Conservation (phyloP, 129 eudicot species). For the Pseudognaphalium luteoalbum region DNA sequence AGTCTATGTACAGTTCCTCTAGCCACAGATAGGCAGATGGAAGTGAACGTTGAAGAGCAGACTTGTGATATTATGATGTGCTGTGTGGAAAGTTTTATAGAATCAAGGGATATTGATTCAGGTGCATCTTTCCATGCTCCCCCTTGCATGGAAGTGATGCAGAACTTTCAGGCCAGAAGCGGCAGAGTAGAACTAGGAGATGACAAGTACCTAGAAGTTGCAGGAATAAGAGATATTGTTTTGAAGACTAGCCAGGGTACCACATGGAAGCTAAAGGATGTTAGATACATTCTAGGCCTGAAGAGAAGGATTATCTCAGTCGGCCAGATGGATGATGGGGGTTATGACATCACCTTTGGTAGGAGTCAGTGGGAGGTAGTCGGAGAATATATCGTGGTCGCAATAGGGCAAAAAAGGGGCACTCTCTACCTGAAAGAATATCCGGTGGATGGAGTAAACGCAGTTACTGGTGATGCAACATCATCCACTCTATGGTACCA, state of each 20-base stretch:
- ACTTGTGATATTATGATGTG: neutral
- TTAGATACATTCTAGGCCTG: neutral
- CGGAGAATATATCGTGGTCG: neutral
- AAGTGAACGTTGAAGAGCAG: neutral
- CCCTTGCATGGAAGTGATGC: neutral
- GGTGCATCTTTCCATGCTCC: neutral
- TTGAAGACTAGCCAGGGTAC: neutral
- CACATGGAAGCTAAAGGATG: neutral
- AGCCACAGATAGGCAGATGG: neutral
- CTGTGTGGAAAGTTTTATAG: neutral
- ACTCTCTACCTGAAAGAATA: neutral
- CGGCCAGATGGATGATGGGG: conserved; percentile 2
- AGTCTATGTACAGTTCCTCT: neutral
- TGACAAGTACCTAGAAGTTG: neutral
- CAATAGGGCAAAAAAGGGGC: neutral
- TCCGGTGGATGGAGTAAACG: neutral
- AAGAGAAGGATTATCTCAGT: neutral
- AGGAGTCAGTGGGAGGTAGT: neutral
- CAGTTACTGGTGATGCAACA: neutral
- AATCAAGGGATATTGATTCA: neutral
- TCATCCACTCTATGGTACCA: neutral
- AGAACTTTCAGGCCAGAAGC: neutral
- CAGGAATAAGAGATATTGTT: neutral
- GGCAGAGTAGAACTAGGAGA: neutral
- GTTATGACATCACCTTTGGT: neutral